Conservation (phyloP, 2,329 filamentous ascomycete genomes). For the Aureobasidium lini region DNA sequence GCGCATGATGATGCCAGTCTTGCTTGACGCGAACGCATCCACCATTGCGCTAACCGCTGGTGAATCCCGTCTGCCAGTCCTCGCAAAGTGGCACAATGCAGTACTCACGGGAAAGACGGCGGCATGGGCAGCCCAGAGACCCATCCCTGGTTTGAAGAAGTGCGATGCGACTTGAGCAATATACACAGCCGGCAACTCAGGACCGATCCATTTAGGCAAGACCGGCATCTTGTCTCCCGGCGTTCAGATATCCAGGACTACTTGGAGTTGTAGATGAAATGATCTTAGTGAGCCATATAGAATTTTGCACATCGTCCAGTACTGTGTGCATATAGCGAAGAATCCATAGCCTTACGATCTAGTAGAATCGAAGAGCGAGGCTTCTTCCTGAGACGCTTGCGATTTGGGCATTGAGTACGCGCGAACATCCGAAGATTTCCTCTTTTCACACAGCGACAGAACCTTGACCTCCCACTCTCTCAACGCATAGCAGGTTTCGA, state of each 20-base stretch:
- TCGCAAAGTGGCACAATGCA: background rate
- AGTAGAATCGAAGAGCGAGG: background rate
- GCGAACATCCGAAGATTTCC: no score
- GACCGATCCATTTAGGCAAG: background rate
- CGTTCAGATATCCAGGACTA: background rate
- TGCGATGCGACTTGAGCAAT: background rate
- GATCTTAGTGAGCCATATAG: background rate
- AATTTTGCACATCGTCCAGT: constrained; percentile 8
- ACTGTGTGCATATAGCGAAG: background rate
- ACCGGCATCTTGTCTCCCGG: background rate
- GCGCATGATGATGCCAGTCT: background rate
- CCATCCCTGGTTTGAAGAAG: background rate
- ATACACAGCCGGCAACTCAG: background rate
- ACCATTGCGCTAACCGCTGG: background rate
- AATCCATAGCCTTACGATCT: background rate
- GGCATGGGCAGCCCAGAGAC: background rate
- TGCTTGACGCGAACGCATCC: background rate
- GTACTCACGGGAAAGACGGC: background rate
- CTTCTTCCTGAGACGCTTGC: background rate
- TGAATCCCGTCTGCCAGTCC: background rate
- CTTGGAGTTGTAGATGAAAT: background rate
- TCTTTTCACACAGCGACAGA: background rate
- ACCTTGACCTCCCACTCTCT: background rate
- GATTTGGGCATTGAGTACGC: background rate
- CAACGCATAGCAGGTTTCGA: background rate